Conservation (phyloP, 305 asterid species). For the Andrographis paniculata region DNA sequence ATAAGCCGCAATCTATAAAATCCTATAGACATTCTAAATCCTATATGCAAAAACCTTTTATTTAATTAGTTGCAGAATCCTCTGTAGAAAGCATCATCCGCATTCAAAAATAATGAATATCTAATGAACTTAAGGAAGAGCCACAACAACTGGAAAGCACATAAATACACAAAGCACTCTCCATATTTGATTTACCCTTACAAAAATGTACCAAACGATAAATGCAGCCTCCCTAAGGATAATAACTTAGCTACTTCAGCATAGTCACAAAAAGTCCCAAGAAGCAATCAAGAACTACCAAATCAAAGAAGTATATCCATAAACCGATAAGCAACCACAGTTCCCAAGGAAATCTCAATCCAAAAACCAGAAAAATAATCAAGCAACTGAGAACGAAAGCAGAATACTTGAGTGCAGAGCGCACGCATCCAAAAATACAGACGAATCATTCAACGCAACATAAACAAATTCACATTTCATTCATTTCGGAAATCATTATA, state of each 20-base stretch:
- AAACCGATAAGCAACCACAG: neutral
- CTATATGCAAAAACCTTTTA: neutral
- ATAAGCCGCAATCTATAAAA: neutral
- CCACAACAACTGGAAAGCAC: neutral
- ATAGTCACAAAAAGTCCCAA: conserved; percentile 2
- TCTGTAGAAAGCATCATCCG: too few relatives aligned
- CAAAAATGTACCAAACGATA: conserved; percentile 1
- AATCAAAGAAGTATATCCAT: neutral
- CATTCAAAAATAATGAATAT: too few relatives aligned
- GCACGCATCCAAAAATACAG: neutral
- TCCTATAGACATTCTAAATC: neutral
- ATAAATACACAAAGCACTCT: neutral
- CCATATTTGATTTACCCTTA: conserved; percentile 5
- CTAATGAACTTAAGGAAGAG: conserved; percentile 2
- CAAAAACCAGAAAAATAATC: neutral
- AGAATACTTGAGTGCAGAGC: neutral
- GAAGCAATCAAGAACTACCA: conserved; percentile 7
- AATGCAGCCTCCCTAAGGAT: conserved; percentile 6
- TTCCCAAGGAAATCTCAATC: conserved; percentile 4
- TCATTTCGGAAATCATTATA: neutral
- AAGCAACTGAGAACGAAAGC: conserved; percentile 12
- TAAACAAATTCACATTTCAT: conserved; percentile 1
- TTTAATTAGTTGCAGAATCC: neutral
- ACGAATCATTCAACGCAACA: conserved; percentile 7
- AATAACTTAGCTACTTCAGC: conserved; percentile 7